Evolutionary conservation across 139 green algal species (phyloP).

Genomic region (Tetradesmus obliquus): DNA sequence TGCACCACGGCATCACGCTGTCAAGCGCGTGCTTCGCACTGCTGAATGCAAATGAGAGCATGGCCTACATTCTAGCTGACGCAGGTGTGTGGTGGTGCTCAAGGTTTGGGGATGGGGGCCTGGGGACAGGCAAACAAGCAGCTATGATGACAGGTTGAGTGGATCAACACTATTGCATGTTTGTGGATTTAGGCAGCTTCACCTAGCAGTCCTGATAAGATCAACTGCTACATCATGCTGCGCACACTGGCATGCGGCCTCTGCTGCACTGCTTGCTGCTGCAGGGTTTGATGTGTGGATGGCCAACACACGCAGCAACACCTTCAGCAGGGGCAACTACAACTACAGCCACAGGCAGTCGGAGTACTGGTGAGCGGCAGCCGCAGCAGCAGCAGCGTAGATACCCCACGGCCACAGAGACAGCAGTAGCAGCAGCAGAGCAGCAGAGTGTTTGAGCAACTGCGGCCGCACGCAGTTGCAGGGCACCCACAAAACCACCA

Average conservation of each 20-base stretch:
- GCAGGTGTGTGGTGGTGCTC: conserved; percentile 46
- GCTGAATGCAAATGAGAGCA: conserved; percentile 64
- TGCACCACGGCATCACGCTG: conserved; percentile 86
- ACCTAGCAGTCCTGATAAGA: too few species aligned
- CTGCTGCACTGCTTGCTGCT: neutral
- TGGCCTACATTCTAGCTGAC: conserved; percentile 87
- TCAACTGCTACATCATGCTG: too few species aligned
- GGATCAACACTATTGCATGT: too few species aligned
- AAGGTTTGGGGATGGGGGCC: too few species aligned
- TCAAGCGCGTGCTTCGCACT: conserved; percentile 75
- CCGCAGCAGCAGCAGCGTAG: too few species aligned
- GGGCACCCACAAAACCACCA: too few species aligned
- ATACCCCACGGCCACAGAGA: too few species aligned
- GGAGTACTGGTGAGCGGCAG: conserved; percentile 32
- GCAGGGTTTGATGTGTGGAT: conserved; percentile 77
- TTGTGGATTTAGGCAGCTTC: too few species aligned
- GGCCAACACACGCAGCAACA: conserved; percentile 70
- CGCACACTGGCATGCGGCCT: neutral
- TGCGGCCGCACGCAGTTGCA: neutral
- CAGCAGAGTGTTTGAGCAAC: neutral
- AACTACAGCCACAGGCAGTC: conserved; percentile 15
- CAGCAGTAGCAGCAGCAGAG: neutral
- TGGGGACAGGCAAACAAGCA: too few species aligned
- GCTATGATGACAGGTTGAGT: too few species aligned
- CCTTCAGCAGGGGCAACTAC: conserved; percentile 53